Conservation (phyloP, 73 alveolate species). For the Tetrahymena elliotti region DNA sequence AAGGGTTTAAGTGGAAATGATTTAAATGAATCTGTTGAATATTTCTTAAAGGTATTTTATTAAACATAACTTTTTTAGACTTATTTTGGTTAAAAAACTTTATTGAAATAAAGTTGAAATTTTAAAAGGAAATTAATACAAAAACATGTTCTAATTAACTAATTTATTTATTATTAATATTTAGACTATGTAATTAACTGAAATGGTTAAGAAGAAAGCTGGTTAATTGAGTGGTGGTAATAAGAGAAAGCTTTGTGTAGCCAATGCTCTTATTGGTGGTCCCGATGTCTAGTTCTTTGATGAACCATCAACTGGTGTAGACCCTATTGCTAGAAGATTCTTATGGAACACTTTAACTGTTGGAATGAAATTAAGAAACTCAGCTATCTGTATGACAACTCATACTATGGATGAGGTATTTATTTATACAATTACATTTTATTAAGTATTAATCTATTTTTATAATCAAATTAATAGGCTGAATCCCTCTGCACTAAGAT, state of each 20-base stretch:
- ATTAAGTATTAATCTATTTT: background rate
- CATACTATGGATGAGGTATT: slow-evolving; percentile 91
- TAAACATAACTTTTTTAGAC: no score
- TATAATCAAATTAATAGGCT: background rate
- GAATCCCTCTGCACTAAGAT: background rate
- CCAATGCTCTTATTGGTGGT: slow-evolving; percentile 67
- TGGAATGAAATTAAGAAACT: slow-evolving; percentile 32
- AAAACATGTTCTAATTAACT: background rate
- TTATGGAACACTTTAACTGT: slow-evolving; percentile 37
- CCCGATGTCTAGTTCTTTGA: slow-evolving; percentile 59
- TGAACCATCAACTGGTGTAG: slow-evolving; percentile 77
- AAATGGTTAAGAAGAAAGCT: slow-evolving; percentile 27
- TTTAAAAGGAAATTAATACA: no score
- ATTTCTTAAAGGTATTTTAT: slow-evolving; percentile 7
- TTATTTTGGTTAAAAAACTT: background rate
- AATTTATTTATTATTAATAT: background rate
- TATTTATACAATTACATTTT: background rate
- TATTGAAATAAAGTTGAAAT: no score
- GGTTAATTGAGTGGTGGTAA: slow-evolving; percentile 75
- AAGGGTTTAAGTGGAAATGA: slow-evolving; percentile 44
- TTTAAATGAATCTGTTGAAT: background rate
- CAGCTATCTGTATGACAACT: slow-evolving; percentile 77
- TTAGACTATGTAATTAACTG: slow-evolving; percentile 1
- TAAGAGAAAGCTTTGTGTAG: slow-evolving; percentile 71
- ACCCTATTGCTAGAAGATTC: slow-evolving; percentile 60